Base-by-base conservation (phyloP, 2,329 filamentous ascomycete species). In the Aureobasidium namibiae region DNA sequence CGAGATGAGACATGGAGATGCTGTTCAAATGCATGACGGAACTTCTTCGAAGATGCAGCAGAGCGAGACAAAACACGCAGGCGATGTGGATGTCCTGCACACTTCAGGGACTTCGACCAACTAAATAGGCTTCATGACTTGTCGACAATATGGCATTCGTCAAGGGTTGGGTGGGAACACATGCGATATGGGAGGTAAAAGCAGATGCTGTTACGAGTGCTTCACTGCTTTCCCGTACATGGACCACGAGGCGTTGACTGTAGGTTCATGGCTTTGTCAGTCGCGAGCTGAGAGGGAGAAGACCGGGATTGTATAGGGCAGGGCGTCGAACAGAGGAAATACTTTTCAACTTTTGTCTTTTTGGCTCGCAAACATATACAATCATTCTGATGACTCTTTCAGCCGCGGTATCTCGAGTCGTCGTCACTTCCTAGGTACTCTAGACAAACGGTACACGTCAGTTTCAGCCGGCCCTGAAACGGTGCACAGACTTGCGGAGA, bases 401-500 rank as follows among this genome's bases (percentile, higher is more conserved):
- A 4, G 10, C 39, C 26, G 9, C 26, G 9, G 26, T 29, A 29
- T 9, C 4, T 34, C 18, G 14, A 53, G 21, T 50, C 23, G 21
- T 24, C 6, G 31, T 23, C 24, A 23, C n/a, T n/a, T n/a, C n/a
- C n/a, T n/a, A n/a, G n/a, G n/a, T n/a, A n/a, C n/a, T 29, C n/a
- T 26, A 29, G 26, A 21, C 24, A 45, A 9, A 10, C 48, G 33
- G 9, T 52, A 52, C 34, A 54, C 33, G 50, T 21, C 50, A 42
- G 50, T 54, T 42, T 54, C 50, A 42, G 11, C 24, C 24, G 36
- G 50, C 36, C 16, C 42, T 54, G 38, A 54, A 54, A 54, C 50
- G 50, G 50, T 42, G 50, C 50, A 54, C 38, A 42, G 50, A 42
- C 18, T 39, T 54, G 50, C 13, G 50, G 50, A 42, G 50, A 52